These are phyloP conservation scores for Durotheca rogersii DNA, from an alignment of 495 filamentous ascomycete species.

Conservation along the genomic window DNA sequence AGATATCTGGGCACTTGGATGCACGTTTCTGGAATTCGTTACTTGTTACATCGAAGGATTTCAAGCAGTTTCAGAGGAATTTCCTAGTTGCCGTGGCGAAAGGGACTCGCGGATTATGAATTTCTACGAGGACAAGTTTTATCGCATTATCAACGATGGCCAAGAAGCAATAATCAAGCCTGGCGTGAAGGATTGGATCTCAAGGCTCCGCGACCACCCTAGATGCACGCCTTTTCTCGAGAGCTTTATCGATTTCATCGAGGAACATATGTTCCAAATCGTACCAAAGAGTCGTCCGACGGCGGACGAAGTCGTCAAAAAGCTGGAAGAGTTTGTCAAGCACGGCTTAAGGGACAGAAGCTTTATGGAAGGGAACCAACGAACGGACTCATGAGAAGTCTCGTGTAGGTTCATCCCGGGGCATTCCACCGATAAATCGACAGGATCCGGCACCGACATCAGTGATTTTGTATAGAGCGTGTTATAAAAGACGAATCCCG, in stretches of 20 bases:
- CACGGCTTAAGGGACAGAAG: not conserved
- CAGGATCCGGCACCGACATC: too few species aligned
- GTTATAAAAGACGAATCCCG: too few species aligned
- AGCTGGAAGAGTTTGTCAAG: not conserved
- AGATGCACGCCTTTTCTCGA: constrained; percentile 7
- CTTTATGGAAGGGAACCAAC: not conserved
- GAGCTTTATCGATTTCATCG: constrained; percentile 7
- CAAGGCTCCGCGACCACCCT: not conserved
- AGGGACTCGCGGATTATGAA: not conserved
- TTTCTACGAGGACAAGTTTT: constrained; percentile 13
- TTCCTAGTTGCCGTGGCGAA: constrained; percentile 12
- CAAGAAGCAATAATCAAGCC: constrained; percentile 2
- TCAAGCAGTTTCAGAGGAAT: constrained; percentile 7
- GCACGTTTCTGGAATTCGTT: constrained; percentile 18
- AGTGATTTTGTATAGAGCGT: too few species aligned
- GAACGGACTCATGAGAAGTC: too few species aligned
- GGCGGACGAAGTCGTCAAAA: constrained; percentile 1
- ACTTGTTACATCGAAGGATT: constrained; percentile 7
- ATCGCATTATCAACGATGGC: not conserved
- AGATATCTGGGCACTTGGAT: constrained; percentile 22
- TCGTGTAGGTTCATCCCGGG: too few species aligned
- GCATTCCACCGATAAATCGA: too few species aligned
- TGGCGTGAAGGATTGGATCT: constrained; percentile 5
- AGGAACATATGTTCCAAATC: constrained; percentile 4
- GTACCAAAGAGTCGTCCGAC: not conserved